These are phyloP conservation scores for Castanospermum australe DNA, from an alignment of 306 rosid genomes.

Conservation along the genomic window DNA sequence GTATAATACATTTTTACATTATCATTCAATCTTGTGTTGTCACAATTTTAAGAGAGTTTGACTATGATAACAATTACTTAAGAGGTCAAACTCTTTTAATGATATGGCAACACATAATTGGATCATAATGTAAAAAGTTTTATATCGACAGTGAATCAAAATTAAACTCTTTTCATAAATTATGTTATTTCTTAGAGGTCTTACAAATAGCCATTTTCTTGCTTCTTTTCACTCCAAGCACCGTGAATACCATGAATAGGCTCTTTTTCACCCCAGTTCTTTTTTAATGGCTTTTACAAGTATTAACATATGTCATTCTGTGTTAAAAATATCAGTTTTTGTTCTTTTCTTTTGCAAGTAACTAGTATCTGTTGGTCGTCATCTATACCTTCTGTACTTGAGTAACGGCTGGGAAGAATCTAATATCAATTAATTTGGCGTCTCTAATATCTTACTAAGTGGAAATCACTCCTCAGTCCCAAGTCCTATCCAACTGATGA, in stretches of 20 bases:
- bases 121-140: no score
- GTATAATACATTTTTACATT: background rate
- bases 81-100: background rate
- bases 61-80: no score
- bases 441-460: background rate
- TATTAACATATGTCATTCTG: background rate
- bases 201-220: background rate
- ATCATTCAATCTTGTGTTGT: background rate
- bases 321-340: background rate
- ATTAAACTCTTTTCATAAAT: background rate
- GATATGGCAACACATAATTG: background rate
- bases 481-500: constrained; percentile 5
- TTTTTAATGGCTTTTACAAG: background rate
- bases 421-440: background rate
- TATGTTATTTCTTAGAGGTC: background rate
- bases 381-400: background rate
- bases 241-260: background rate
- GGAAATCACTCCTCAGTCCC: background rate
- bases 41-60: background rate
- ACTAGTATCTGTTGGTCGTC: background rate
- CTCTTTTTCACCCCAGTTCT: background rate
- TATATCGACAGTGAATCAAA: background rate
- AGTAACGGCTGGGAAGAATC: background rate
- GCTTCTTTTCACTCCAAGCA: background rate
- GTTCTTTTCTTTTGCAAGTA: background rate